Evolutionary conservation across 306 rosid species (phyloP).

Genomic region (Phaseolus lunatus): DNA sequence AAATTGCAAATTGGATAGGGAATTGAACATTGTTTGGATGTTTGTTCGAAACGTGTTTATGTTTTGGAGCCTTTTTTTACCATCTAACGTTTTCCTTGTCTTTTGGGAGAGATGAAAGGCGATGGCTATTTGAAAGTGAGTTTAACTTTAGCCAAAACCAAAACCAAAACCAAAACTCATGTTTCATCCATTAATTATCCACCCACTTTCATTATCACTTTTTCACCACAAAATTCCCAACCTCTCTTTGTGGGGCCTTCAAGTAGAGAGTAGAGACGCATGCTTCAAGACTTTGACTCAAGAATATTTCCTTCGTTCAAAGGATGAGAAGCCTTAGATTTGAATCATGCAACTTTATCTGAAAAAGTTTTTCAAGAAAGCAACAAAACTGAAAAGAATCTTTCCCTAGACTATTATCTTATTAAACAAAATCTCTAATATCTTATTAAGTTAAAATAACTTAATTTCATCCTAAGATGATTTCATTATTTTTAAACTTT

Average conservation of each 20-base stretch:
- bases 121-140: constrained; percentile 29
- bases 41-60: not conserved
- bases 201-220: not conserved
- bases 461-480: too few species aligned
- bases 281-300: constrained; percentile 23
- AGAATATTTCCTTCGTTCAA: constrained; percentile 2
- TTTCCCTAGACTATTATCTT: not conserved
- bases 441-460: too few species aligned
- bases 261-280: not conserved
- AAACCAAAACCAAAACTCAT: not conserved
- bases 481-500: too few species aligned
- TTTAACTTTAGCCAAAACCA: constrained; percentile 11
- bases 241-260: constrained; percentile 22
- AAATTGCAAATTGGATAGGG: not conserved
- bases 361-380: constrained; percentile 16
- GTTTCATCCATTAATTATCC: not conserved
- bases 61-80: not conserved
- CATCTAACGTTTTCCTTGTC: constrained; percentile 5
- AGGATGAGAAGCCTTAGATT: not conserved
- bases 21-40: not conserved
- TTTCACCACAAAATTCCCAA: not conserved
- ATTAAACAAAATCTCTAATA: too few species aligned
- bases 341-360: constrained; percentile 21
- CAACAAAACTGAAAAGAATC: constrained; percentile 4
- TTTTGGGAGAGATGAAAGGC: constrained; percentile 28